These are phyloP conservation scores for Keithomyces neogunnii DNA, from an alignment of 2,329 filamentous ascomycete species.

Conservation along the genomic window DNA sequence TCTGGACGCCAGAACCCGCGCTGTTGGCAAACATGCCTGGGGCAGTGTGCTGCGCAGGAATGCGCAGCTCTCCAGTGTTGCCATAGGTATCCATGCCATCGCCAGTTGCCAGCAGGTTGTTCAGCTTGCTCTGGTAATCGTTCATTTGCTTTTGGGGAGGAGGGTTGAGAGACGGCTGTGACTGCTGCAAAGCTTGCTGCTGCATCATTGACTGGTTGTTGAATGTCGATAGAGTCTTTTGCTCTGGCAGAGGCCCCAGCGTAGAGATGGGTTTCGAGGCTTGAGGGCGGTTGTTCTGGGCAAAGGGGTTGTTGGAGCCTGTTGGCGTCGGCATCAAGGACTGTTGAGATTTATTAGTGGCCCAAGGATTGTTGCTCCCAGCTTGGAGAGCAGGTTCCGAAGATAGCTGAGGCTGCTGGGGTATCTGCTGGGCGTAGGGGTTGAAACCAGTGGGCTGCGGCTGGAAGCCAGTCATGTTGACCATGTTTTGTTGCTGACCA, in stretches of 20 bases:
- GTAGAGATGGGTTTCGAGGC: constrained; percentile 51
- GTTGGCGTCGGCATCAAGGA: constrained; percentile 75
- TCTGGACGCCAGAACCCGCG: constrained; percentile 70
- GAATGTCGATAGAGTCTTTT: constrained; percentile 62
- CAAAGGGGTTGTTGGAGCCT: constrained; percentile 97
- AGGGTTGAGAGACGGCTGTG: constrained; percentile 19
- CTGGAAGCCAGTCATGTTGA: constrained; percentile 34
- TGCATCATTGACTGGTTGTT: constrained; percentile 42
- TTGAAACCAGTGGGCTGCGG: constrained; percentile 47
- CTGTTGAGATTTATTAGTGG: constrained; percentile 50
- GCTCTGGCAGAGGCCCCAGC: constrained; percentile 70
- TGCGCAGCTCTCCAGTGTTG: constrained; percentile 91
- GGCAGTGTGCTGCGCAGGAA: constrained; percentile 92
- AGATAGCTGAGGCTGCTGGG: constrained; percentile 26
- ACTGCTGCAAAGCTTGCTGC: constrained; percentile 30
- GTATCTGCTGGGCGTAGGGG: constrained; percentile 39
- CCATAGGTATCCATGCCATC: constrained; percentile 97
- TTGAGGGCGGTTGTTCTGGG: constrained; percentile 58
- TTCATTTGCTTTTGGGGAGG: constrained; percentile 45
- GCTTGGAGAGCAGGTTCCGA: constrained; percentile 59
- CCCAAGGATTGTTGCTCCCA: constrained; percentile 94
- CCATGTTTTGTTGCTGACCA: constrained; percentile 33
- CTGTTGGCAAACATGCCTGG: constrained; percentile 96
- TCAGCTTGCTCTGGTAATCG: constrained; percentile 68
- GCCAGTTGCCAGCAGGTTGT: constrained; percentile 74